Evolutionary conservation across 176 grass and related monocot species (phyloP).

Genomic region (Ensete glaucum): DNA sequence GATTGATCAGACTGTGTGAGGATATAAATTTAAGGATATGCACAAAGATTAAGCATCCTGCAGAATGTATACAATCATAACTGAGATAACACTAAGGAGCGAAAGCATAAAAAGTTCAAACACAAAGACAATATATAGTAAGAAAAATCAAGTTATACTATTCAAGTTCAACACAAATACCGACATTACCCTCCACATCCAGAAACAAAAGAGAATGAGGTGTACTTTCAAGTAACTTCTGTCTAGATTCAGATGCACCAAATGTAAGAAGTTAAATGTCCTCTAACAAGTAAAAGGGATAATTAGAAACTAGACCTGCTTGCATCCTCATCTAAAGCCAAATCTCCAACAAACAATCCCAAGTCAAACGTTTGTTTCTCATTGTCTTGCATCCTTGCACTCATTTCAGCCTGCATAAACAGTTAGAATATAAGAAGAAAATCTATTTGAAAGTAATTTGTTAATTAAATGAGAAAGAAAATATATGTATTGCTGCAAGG

Average conservation of each 20-base stretch:
- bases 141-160: no score
- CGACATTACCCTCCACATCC: no score
- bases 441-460: background rate
- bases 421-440: background rate
- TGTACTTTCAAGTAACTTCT: background rate
- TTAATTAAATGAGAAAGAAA: no score
- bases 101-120: no score
- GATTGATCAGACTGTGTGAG: no score
- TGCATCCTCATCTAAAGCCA: constrained; percentile 66
- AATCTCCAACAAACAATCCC: constrained; percentile 78
- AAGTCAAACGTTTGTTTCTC: constrained; percentile 70
- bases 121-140: no score
- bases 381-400: constrained; percentile 27
- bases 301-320: constrained; percentile 15
- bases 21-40: no score
- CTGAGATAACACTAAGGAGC: no score
- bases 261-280: background rate
- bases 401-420: background rate
- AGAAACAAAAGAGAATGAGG: background rate
- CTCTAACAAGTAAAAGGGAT: background rate
- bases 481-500: no score
- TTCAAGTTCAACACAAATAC: background rate
- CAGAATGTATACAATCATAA: no score
- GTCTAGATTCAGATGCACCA: background rate
- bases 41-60: no score